phyloP scores from a whole-genome alignment of 768 basidiomycete species.

The Pleurotus cornucopiae region DNA sequence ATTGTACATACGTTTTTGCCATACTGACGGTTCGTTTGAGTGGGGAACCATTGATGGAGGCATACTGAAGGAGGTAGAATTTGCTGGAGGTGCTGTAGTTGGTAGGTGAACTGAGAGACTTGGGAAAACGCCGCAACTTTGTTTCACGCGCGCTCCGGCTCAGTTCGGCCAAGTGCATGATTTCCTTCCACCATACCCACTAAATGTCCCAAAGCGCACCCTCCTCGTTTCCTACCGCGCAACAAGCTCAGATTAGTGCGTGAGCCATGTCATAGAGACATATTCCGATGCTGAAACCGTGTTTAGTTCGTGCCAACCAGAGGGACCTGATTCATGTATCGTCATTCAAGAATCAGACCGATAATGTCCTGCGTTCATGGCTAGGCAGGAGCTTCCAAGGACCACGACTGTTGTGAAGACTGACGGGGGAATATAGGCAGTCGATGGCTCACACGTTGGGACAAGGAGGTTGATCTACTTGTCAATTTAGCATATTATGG shows the following conservation, averaged over 20 bases:
- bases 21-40: conserved; percentile 58
- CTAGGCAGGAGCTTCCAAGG: conserved; percentile 46
- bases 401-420: conserved; percentile 4
- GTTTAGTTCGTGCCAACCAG: conserved; percentile 78
- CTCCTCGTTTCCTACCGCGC: conserved; percentile 65
- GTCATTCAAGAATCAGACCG: conserved; percentile 70
- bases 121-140: neutral
- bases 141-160: neutral
- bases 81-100: neutral
- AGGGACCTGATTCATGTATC: conserved; percentile 77
- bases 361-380: conserved; percentile 71
- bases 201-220: conserved; percentile 5
- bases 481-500: conserved; percentile 71
- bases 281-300: neutral
- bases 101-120: neutral
- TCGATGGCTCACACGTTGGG: conserved; percentile 76
- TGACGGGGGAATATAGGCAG: conserved; percentile 49
- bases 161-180: neutral
- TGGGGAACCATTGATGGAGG: conserved; percentile 18
- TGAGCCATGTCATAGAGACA: conserved; percentile 11
- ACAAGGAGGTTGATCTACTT: conserved; percentile 70
- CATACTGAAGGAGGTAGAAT: neutral
- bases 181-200: conserved; percentile 8
- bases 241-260: conserved; percentile 86
- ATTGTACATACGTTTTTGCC: conserved; percentile 64